These are phyloP conservation scores for Coemansia sp. DNA, from an alignment of 192 early-diverging fungal genomes.

Conservation along the genomic window DNA sequence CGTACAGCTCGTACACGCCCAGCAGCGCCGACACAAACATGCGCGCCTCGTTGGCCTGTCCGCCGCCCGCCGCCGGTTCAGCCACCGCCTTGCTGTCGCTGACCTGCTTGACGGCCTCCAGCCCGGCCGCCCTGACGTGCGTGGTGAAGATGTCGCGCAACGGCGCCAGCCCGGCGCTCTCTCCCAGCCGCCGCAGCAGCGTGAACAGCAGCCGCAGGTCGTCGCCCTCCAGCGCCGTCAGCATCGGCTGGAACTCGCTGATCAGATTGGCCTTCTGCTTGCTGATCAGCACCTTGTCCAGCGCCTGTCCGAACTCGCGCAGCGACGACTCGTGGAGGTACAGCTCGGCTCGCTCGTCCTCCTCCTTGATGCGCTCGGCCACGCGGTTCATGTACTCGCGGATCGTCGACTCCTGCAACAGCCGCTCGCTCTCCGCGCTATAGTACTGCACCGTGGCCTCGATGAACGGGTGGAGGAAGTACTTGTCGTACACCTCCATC, in stretches of 20 bases:
- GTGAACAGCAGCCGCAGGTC: constrained; percentile 87
- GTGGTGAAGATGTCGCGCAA: constrained; percentile 73
- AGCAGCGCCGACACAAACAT: constrained; percentile 86
- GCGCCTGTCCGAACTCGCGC: constrained; percentile 73
- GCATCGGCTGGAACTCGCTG: constrained; percentile 87
- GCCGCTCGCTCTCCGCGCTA: constrained; percentile 83
- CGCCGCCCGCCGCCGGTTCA: background rate
- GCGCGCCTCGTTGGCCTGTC: constrained; percentile 51
- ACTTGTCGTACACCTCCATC: constrained; percentile 83
- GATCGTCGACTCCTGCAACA: constrained; percentile 86
- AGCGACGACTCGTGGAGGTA: constrained; percentile 84
- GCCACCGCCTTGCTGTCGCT: constrained; percentile 58
- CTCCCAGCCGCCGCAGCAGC: constrained; percentile 75
- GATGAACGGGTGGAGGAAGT: constrained; percentile 85
- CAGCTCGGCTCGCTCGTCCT: constrained; percentile 84
- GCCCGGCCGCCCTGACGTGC: constrained; percentile 77
- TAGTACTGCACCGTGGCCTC: constrained; percentile 84
- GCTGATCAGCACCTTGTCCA: constrained; percentile 85
- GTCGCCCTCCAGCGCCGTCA: constrained; percentile 84
- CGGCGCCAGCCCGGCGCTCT: constrained; percentile 69
- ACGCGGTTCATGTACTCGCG: constrained; percentile 96
- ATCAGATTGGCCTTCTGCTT: constrained; percentile 79
- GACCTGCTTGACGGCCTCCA: constrained; percentile 77
- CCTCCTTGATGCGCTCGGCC: constrained; percentile 68
- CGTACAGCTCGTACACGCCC: constrained; percentile 83